Base-by-base conservation (phyloP, 257 asterid genomes). In the Verbascum thapsus region DNA sequence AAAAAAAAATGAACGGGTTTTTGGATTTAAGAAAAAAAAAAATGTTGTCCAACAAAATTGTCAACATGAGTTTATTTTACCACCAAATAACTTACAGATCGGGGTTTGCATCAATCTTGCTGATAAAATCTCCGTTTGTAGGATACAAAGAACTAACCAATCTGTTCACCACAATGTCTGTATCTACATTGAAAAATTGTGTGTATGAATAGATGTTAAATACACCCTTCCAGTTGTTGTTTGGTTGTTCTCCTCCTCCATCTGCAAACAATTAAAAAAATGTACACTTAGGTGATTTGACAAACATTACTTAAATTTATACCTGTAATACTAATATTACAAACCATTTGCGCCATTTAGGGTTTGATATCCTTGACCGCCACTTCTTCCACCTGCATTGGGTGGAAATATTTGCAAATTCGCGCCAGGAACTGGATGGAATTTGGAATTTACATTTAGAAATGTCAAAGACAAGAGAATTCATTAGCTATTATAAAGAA, bases 101-200 rank as follows among this genome's bases (percentile, higher is more conserved):
- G 49, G 99, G 99, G 69, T 92, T 89, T 52, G 96, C 96, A 77
- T 89, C 95, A 66, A 89, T 92, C 74, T 87, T 92, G 82, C 74
- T 74, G 81, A 80, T 74, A 74, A 92, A 92, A 76, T 92, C 99
- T 76, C 97, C 99, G 52, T 71, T 78, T 4, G 71, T 65, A 51
- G 99, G 99, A 81, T 80, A 80, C 72, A 92, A 73, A 45, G 97
- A 85, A 76, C 97, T 89, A 62, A 89, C 49, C 87, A 92, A 62
- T 84, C 99, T 85, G 90, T 85, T 92, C 76, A 87, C 67, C 74
- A 92, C 96, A 3, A 85, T 57, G 69, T 92, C 97, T 16, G 97
- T 89, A 75, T 92, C 99, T 54, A 92, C 95, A 38, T 92, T 87
- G 77, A 89, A 92, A 76, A 89, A 92, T 51, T 92, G 96, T 16